These are phyloP conservation scores for Psidium guajava DNA, from an alignment of 345 rosid genomes.

Conservation along the genomic window DNA sequence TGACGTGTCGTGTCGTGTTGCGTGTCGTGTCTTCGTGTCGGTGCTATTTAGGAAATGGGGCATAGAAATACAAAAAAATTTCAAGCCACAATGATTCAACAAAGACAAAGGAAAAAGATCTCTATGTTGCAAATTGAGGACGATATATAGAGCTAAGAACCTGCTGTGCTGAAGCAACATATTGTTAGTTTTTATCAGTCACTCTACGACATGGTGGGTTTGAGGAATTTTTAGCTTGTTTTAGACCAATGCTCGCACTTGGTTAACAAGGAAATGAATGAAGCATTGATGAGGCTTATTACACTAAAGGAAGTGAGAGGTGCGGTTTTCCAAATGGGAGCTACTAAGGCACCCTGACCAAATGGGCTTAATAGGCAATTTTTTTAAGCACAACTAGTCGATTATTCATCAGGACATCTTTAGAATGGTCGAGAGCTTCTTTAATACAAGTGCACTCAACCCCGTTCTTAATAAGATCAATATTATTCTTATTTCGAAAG, in stretches of 20 bases:
- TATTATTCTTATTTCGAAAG: background rate
- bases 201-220: background rate
- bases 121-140: background rate
- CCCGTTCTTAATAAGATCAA: background rate
- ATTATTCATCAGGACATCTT: background rate
- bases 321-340: background rate
- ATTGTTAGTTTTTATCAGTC: background rate
- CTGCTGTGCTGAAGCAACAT: background rate
- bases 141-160: background rate
- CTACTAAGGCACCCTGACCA: background rate
- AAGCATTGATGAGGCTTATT: background rate
- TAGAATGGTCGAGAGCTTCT: background rate
- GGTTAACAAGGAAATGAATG: background rate
- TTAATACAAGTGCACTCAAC: background rate
- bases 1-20: too few species aligned
- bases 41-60: background rate
- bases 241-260: background rate
- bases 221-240: background rate
- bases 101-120: background rate
- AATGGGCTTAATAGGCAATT: background rate
- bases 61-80: background rate
- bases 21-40: too few species aligned
- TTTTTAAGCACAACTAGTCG: background rate
- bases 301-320: background rate
- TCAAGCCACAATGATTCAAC: background rate